These are phyloP conservation scores for Colletotrichum tanaceti DNA, from an alignment of 2,329 filamentous ascomycete genomes.

Conservation along the genomic window DNA sequence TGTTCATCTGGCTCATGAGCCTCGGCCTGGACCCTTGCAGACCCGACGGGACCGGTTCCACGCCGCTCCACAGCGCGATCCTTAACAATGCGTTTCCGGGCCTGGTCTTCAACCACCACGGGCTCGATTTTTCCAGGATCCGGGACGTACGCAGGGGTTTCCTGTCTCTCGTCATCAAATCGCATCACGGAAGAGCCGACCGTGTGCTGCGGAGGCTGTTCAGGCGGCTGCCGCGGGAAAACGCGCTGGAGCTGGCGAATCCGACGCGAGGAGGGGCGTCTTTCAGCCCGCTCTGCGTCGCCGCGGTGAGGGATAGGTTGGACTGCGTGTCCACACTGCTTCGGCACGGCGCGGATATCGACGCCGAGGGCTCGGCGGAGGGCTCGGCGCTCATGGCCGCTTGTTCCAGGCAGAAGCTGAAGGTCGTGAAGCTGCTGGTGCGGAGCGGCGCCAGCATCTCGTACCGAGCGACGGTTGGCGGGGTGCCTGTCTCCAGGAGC, in stretches of 20 bases:
- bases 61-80: slow-evolving; percentile 23
- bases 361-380: slow-evolving; percentile 29
- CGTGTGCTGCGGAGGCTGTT: slow-evolving; percentile 2
- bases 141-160: slow-evolving; percentile 17
- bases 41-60: slow-evolving; percentile 27
- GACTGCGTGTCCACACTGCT: slow-evolving; percentile 17
- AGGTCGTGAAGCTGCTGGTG: slow-evolving; percentile 32
- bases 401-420: slow-evolving; percentile 25
- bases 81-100: background rate
- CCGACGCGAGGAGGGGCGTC: background rate
- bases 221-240: slow-evolving; percentile 19
- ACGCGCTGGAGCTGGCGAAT: slow-evolving; percentile 16
- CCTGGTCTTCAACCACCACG: slow-evolving; percentile 12
- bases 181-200: slow-evolving; percentile 9
- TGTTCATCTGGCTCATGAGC: slow-evolving; percentile 34
- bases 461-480: background rate
- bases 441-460: slow-evolving; percentile 32
- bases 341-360: slow-evolving; percentile 26
- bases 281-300: slow-evolving; percentile 34
- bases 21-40: slow-evolving; percentile 37
- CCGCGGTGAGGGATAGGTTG: background rate
- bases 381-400: slow-evolving; percentile 42
- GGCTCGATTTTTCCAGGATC: slow-evolving; percentile 35
- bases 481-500: background rate
- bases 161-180: slow-evolving; percentile 20